Evolutionary conservation across 192 early-diverging fungal species (phyloP).

Genomic region (Podila epigama): DNA sequence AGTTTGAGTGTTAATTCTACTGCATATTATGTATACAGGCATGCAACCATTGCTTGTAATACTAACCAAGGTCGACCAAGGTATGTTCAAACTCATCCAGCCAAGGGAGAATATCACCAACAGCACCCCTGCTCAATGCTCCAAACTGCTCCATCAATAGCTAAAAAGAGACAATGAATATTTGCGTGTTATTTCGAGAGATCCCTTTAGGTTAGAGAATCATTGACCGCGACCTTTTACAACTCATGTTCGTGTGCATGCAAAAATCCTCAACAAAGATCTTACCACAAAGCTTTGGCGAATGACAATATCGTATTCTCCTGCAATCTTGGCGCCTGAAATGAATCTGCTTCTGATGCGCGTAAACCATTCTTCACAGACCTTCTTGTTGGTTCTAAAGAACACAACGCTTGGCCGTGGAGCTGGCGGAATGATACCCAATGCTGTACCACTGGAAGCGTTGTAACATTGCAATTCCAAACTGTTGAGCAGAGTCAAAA

Average conservation of each 20-base stretch:
- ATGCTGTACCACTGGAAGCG: slow-evolving; percentile 64
- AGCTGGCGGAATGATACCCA: slow-evolving; percentile 61
- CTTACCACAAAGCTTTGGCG: slow-evolving; percentile 48
- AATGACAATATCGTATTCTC: slow-evolving; percentile 51
- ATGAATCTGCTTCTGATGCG: slow-evolving; percentile 65
- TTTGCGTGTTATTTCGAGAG: too few species aligned
- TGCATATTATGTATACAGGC: background rate
- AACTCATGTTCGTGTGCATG: background rate
- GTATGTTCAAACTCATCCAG: slow-evolving; percentile 49
- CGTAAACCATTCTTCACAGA: slow-evolving; percentile 83
- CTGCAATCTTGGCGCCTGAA: slow-evolving; percentile 54
- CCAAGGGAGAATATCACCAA: slow-evolving; percentile 36
- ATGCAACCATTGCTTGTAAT: background rate
- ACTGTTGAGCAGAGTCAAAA: slow-evolving; percentile 69
- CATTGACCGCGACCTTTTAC: too few species aligned
- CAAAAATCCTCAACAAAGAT: background rate
- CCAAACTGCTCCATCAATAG: slow-evolving; percentile 35
- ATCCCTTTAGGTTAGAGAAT: too few species aligned
- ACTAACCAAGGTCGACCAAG: slow-evolving; percentile 48
- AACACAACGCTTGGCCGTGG: slow-evolving; percentile 72
- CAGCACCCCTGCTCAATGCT: slow-evolving; percentile 36
- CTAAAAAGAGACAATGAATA: slow-evolving; percentile 11
- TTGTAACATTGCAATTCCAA: slow-evolving; percentile 79
- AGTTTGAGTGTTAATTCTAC: background rate
- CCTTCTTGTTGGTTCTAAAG: slow-evolving; percentile 73